Evolutionary conservation across 768 basidiomycete species (phyloP).

Genomic region (Trametes punicea): DNA sequence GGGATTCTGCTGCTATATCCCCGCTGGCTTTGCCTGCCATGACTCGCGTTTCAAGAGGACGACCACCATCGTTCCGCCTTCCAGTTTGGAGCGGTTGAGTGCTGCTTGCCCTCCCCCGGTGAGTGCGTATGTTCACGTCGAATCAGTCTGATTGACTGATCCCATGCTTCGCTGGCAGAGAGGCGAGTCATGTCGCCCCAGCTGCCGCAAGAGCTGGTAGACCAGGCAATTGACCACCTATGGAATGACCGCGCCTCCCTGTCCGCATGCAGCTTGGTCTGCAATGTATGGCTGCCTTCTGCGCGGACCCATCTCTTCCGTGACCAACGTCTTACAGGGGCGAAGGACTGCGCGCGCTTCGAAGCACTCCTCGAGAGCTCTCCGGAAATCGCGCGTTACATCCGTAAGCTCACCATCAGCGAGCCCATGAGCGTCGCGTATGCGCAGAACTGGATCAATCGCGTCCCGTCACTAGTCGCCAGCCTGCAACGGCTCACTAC

Average conservation of each 20-base stretch:
- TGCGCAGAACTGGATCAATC: conserved; percentile 17
- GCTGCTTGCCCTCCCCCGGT: neutral
- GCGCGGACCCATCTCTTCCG: conserved; percentile 28
- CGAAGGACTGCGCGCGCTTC: conserved; percentile 16
- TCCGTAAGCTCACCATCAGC: conserved; percentile 24
- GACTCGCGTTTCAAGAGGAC: neutral
- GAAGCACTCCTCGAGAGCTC: conserved; percentile 15
- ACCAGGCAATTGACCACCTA: conserved; percentile 29
- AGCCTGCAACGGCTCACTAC: conserved; percentile 3
- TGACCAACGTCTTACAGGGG: conserved; percentile 16
- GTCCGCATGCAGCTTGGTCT: conserved; percentile 20
- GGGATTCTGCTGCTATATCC: neutral
- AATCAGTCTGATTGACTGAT: neutral
- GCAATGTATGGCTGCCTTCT: conserved; percentile 23
- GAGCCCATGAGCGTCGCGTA: conserved; percentile 10
- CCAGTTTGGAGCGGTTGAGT: neutral
- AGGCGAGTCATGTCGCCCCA: neutral
- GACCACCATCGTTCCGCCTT: neutral
- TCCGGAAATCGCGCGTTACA: conserved; percentile 18
- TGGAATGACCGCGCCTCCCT: conserved; percentile 26
- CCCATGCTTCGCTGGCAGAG: neutral
- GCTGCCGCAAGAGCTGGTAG: conserved; percentile 29
- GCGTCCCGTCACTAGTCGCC: conserved; percentile 11
- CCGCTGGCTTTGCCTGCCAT: neutral
- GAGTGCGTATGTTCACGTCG: neutral